Conservation (phyloP, 2,329 filamentous ascomycete genomes). For the Fusarium devonianum region DNA sequence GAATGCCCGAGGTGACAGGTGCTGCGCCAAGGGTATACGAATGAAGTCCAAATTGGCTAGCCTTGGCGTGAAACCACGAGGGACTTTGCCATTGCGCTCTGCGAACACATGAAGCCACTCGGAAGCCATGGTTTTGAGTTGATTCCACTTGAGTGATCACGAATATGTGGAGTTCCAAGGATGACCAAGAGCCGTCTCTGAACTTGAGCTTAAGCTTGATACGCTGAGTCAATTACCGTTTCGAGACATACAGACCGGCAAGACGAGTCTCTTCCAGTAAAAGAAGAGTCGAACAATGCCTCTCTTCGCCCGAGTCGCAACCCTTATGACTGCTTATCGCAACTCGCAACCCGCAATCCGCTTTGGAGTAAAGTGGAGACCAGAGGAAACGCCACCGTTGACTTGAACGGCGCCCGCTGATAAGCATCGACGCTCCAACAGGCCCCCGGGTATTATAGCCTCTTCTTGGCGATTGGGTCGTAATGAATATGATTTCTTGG, state of each 20-base stretch:
- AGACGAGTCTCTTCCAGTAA: conserved; percentile 5
- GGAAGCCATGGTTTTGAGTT: background rate
- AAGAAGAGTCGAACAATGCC: background rate
- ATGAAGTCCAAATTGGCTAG: background rate
- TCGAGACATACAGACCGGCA: too few species aligned
- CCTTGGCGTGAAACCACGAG: conserved; percentile 6
- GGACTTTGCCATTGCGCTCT: conserved; percentile 8
- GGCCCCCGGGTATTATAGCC: conserved; percentile 18
- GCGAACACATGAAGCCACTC: background rate
- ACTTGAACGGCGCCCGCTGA: conserved; percentile 36
- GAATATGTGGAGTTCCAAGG: background rate
- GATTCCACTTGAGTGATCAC: background rate
- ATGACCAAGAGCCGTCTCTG: background rate
- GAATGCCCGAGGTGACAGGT: conserved; percentile 5
- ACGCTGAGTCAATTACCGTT: too few species aligned
- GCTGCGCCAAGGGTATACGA: background rate
- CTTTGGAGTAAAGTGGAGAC: conserved; percentile 13
- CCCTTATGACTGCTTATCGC: conserved; percentile 30
- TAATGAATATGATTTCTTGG: conserved; percentile 27
- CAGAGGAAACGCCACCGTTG: conserved; percentile 30
- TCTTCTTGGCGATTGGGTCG: conserved; percentile 33
- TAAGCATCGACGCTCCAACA: conserved; percentile 36
- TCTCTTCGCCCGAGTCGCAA: conserved; percentile 20
- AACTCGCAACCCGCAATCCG: conserved; percentile 26
- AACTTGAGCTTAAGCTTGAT: too few species aligned